A percentile compares a stretch with the other conserved stretches of the same genome.
phyloP scores from a whole-genome alignment of 2,329 filamentous ascomycete genomes.

The Aspergillus brasiliensis region DNA sequence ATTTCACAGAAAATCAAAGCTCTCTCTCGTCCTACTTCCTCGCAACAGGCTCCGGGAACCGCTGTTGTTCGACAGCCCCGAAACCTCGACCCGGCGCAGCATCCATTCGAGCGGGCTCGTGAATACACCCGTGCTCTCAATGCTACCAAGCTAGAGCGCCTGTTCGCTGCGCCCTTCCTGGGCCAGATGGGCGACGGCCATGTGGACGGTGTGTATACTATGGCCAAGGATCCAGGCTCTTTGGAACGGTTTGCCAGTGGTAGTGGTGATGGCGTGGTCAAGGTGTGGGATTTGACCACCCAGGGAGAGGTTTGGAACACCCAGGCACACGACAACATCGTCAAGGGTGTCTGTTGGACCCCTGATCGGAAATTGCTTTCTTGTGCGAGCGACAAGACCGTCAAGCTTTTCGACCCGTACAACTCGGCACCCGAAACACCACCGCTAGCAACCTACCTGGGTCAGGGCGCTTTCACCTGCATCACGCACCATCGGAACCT shows the following conservation, averaged over 20 bases:
- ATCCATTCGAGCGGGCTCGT: slow-evolving; percentile 87
- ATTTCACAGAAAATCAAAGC: slow-evolving; percentile 58
- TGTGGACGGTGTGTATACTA: slow-evolving; percentile 83
- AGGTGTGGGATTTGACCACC: slow-evolving; percentile 82
- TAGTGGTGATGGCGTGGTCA: slow-evolving; percentile 88
- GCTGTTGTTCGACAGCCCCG: slow-evolving; percentile 48
- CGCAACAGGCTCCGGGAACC: slow-evolving; percentile 51
- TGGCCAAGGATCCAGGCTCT: slow-evolving; percentile 77
- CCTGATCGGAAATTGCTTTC: slow-evolving; percentile 80
- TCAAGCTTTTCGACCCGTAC: slow-evolving; percentile 93
- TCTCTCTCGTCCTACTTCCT: slow-evolving; percentile 49
- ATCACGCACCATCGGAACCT: slow-evolving; percentile 79
- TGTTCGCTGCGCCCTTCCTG: slow-evolving; percentile 85
- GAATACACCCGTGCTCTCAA: slow-evolving; percentile 79
- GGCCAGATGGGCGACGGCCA: slow-evolving; percentile 86
- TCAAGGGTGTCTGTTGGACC: slow-evolving; percentile 90
- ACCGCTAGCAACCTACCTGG: slow-evolving; percentile 84
- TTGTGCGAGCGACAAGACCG: slow-evolving; percentile 79
- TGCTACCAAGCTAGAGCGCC: slow-evolving; percentile 89
- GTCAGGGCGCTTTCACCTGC: slow-evolving; percentile 77
- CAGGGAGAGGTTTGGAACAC: slow-evolving; percentile 74
- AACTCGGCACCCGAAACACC: slow-evolving; percentile 66
- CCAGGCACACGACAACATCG: slow-evolving; percentile 87
- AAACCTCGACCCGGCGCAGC: slow-evolving; percentile 76
- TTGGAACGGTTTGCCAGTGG: slow-evolving; percentile 77